A percentile compares a stretch with the other conserved stretches of the same genome.
phyloP scores from a whole-genome alignment of 2,329 filamentous ascomycete genomes.

The Teratosphaeria destructans region DNA sequence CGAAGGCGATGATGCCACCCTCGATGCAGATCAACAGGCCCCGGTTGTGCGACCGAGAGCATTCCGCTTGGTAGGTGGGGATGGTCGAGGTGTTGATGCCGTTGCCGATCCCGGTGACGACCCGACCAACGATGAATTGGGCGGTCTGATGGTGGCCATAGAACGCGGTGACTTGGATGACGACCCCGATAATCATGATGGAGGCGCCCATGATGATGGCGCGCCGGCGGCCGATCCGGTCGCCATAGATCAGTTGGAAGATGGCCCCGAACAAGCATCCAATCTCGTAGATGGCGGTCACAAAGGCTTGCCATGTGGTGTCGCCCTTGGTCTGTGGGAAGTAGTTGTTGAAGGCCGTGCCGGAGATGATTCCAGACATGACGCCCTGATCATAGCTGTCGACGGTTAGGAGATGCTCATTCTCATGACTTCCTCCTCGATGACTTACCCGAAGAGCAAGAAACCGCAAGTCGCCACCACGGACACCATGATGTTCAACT shows the following conservation, averaged over 20 bases:
- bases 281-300: slow-evolving; percentile 44
- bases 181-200: slow-evolving; percentile 34
- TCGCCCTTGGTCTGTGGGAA: slow-evolving; percentile 32
- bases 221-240: slow-evolving; percentile 33
- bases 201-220: slow-evolving; percentile 33
- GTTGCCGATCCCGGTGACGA: slow-evolving; percentile 44
- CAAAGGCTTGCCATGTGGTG: slow-evolving; percentile 40
- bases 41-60: slow-evolving; percentile 45
- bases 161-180: slow-evolving; percentile 30
- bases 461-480: slow-evolving; percentile 55
- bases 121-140: slow-evolving; percentile 44
- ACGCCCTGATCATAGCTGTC: slow-evolving; percentile 8
- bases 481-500: slow-evolving; percentile 48
- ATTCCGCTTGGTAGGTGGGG: slow-evolving; percentile 45
- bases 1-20: slow-evolving; percentile 42
- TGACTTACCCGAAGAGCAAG: slow-evolving; percentile 27
- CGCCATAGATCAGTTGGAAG: slow-evolving; percentile 29
- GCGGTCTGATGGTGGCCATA: slow-evolving; percentile 28
- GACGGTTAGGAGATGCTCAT: background rate
- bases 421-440: background rate
- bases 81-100: slow-evolving; percentile 48
- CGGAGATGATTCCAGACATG: slow-evolving; percentile 27
- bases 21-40: slow-evolving; percentile 53
- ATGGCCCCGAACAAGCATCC: slow-evolving; percentile 37
- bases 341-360: slow-evolving; percentile 23